Conservation (phyloP, 2,329 filamentous ascomycete species). For the Colletotrichum filicis region DNA sequence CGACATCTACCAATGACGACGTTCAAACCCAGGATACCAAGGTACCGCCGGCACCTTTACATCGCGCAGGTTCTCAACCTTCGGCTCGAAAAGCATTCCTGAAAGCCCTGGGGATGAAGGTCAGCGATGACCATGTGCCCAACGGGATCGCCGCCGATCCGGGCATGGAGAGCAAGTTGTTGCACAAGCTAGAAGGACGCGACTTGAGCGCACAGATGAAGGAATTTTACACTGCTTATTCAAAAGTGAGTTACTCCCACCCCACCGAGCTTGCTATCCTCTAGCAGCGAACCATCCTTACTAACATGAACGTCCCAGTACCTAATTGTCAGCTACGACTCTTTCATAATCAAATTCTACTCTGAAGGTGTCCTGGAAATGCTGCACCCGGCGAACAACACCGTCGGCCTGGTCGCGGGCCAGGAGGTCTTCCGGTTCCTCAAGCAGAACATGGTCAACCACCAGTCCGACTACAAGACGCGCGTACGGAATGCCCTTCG, state of each 20-base stretch:
- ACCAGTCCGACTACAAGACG: constrained; percentile 39
- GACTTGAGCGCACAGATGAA: constrained; percentile 41
- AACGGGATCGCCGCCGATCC: constrained; percentile 6
- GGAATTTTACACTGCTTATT: constrained; percentile 43
- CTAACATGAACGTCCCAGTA: constrained; percentile 26
- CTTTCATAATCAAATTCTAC: constrained; percentile 40
- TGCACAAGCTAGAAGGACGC: constrained; percentile 41
- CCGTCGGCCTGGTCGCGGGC: constrained; percentile 37
- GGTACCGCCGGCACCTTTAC: background rate
- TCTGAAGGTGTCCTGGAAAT: constrained; percentile 39
- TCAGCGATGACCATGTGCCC: background rate
- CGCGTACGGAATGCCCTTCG: constrained; percentile 36
- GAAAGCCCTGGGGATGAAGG: constrained; percentile 15
- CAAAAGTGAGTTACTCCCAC: constrained; percentile 34
- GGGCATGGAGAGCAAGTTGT: constrained; percentile 40
- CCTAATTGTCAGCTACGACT: constrained; percentile 39
- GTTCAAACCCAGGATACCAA: background rate
- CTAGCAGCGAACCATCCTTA: too few relatives aligned
- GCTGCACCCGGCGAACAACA: constrained; percentile 40
- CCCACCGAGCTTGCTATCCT: too few relatives aligned
- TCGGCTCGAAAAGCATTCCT: constrained; percentile 27
- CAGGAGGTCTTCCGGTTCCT: constrained; percentile 42
- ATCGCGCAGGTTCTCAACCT: constrained; percentile 1
- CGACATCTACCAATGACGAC: constrained; percentile 1
- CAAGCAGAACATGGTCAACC: constrained; percentile 39